Conservation (phyloP, 75 land plant species). For the Larix kaempferi region DNA sequence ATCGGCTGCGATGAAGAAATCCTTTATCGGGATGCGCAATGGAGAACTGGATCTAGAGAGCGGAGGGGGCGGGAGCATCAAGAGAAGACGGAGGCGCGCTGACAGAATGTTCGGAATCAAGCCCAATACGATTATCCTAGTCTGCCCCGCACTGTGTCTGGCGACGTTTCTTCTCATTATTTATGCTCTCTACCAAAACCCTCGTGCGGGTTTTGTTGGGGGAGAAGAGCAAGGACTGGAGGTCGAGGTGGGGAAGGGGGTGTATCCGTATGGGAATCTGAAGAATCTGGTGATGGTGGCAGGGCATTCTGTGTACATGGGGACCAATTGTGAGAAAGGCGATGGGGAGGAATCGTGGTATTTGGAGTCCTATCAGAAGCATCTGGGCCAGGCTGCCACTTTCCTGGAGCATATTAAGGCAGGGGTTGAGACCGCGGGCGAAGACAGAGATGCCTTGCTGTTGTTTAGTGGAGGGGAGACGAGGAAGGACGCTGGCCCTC, state of each 20-base stretch:
- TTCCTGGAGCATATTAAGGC: constrained; percentile 68
- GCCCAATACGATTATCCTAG: background rate
- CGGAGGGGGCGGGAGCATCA: background rate
- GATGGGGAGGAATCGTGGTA: constrained; percentile 87
- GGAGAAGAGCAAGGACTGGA: background rate
- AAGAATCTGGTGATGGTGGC: constrained; percentile 94
- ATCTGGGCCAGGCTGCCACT: constrained; percentile 85
- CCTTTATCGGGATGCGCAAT: no score
- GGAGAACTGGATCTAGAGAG: constrained; percentile 7
- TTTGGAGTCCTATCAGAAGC: constrained; percentile 86
- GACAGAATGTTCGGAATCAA: constrained; percentile 6
- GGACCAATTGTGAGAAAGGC: constrained; percentile 58
- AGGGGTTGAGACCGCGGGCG: constrained; percentile 61
- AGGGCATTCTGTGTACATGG: constrained; percentile 83
- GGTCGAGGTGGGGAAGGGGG: background rate
- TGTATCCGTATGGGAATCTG: constrained; percentile 50
- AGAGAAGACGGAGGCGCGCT: background rate
- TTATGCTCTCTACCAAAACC: background rate
- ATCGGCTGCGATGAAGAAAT: no score
- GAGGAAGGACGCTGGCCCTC: constrained; percentile 91
- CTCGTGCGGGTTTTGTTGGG: background rate
- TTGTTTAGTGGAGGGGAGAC: constrained; percentile 98
- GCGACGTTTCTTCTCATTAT: constrained; percentile 11
- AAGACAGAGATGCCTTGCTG: constrained; percentile 63
- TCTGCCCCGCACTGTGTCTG: background rate